A percentile compares a stretch with the other conserved stretches of the same genome.
Evolutionary conservation across 163 green algal species (phyloP).

Genomic region (Scenedesmus sp.): DNA sequence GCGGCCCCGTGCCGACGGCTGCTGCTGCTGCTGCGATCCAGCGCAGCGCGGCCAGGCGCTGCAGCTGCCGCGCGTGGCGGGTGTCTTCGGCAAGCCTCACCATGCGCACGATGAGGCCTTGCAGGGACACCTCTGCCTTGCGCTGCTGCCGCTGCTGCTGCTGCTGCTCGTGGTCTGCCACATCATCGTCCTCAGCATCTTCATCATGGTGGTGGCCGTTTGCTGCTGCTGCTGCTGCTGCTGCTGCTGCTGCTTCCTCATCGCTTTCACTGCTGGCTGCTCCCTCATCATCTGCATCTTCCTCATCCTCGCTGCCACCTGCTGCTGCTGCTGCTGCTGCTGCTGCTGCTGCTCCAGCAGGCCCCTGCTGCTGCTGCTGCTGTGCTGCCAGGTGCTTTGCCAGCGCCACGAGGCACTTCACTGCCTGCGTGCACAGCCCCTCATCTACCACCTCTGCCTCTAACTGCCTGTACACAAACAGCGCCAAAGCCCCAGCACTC

Average conservation of each 20-base stretch:
- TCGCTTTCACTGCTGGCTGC: conserved; percentile 43
- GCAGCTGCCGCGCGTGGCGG: conserved; percentile 55
- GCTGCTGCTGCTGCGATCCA: conserved; percentile 78
- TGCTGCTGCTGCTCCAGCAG: conserved; percentile 50
- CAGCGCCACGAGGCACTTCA: conserved; percentile 88
- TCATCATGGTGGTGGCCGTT: conserved; percentile 36
- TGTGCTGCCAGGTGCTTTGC: conserved; percentile 57
- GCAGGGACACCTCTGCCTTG: conserved; percentile 67
- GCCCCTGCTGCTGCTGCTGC: conserved; percentile 4
- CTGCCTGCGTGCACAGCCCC: conserved; percentile 74
- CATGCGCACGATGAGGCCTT: conserved; percentile 80
- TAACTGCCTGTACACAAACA: conserved; percentile 77
- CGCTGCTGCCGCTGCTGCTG: conserved; percentile 22
- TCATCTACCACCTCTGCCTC: conserved; percentile 77
- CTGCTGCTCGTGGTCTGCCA: conserved; percentile 18
- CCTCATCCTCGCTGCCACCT: conserved; percentile 5
- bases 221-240: neutral
- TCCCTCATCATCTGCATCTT: conserved; percentile 46
- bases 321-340: conserved; percentile 42
- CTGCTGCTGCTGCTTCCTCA: conserved; percentile 40
- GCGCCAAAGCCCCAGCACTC: conserved; percentile 56
- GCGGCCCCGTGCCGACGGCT: conserved; percentile 30
- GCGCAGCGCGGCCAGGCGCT: conserved; percentile 77
- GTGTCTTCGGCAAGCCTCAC: conserved; percentile 75
- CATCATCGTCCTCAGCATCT: conserved; percentile 50